Conservation (phyloP, 495 filamentous ascomycete species). For the Xylaria palmicola region DNA sequence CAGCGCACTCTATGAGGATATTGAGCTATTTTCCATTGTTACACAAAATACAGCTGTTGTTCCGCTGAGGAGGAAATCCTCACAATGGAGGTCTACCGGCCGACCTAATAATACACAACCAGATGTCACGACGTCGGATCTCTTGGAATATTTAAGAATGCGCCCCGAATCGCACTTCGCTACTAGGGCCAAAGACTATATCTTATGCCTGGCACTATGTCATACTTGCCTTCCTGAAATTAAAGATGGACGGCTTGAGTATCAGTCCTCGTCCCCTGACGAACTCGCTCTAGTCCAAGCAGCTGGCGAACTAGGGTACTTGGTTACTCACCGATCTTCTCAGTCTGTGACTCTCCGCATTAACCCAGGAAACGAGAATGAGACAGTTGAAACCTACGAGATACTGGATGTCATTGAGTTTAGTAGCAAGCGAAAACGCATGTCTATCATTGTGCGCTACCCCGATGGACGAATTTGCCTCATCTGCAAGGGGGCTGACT, state of each 20-base stretch:
- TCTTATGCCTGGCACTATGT: conserved; percentile 81
- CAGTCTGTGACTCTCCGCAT: conserved; percentile 41
- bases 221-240: conserved; percentile 86
- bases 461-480: conserved; percentile 78
- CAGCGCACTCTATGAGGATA: conserved; percentile 29
- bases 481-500: conserved; percentile 89
- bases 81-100: conserved; percentile 37
- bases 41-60: conserved; percentile 19
- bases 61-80: conserved; percentile 30
- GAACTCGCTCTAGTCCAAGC: conserved; percentile 80
- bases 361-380: conserved; percentile 28
- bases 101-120: conserved; percentile 46
- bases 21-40: conserved; percentile 27
- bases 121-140: conserved; percentile 63
- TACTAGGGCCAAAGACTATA: conserved; percentile 75
- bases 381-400: conserved; percentile 60
- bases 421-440: conserved; percentile 83
- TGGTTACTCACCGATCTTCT: conserved; percentile 60
- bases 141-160: conserved; percentile 70
- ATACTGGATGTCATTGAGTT: conserved; percentile 88
- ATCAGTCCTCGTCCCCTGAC: conserved; percentile 87
- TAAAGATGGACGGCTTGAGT: conserved; percentile 61
- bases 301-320: conserved; percentile 77
- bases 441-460: conserved; percentile 88
- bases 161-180: conserved; percentile 79